phyloP scores from a whole-genome alignment of 179 eudicot species.

The Spinacia oleracea region DNA sequence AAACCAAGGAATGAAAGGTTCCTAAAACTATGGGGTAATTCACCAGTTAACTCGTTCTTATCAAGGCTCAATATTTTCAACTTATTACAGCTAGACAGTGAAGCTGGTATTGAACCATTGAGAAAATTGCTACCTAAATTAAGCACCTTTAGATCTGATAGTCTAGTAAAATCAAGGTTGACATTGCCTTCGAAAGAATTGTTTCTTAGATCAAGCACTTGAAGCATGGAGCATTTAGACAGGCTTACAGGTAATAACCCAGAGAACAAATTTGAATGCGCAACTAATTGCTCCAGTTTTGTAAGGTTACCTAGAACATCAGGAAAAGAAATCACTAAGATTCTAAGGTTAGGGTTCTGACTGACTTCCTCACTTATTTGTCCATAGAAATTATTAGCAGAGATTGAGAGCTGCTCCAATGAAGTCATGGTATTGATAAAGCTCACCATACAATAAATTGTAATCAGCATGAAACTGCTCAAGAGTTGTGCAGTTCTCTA shows the following conservation, averaged over 20 bases:
- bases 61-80: constrained; percentile 62
- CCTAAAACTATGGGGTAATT: constrained; percentile 57
- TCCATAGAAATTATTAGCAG: constrained; percentile 67
- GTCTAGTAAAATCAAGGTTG: constrained; percentile 53
- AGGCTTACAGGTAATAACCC: constrained; percentile 67
- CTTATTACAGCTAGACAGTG: constrained; percentile 57
- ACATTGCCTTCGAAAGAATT: constrained; percentile 67
- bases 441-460: constrained; percentile 61
- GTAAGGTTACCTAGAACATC: constrained; percentile 66
- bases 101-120: constrained; percentile 58
- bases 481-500: constrained; percentile 61
- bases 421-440: constrained; percentile 49
- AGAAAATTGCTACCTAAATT: constrained; percentile 74
- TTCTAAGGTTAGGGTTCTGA: constrained; percentile 67
- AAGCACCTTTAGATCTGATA: constrained; percentile 52
- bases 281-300: constrained; percentile 49
- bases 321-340: constrained; percentile 53
- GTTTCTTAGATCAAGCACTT: constrained; percentile 72
- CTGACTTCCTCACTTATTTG: constrained; percentile 54
- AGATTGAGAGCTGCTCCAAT: constrained; percentile 68
- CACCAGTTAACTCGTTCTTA: constrained; percentile 57
- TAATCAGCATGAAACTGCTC: constrained; percentile 51
- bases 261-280: constrained; percentile 57
- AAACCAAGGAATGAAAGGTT: constrained; percentile 74
- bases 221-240: constrained; percentile 50